phyloP scores from a whole-genome alignment of 495 filamentous ascomycete genomes.

The Penicillium lividum region DNA sequence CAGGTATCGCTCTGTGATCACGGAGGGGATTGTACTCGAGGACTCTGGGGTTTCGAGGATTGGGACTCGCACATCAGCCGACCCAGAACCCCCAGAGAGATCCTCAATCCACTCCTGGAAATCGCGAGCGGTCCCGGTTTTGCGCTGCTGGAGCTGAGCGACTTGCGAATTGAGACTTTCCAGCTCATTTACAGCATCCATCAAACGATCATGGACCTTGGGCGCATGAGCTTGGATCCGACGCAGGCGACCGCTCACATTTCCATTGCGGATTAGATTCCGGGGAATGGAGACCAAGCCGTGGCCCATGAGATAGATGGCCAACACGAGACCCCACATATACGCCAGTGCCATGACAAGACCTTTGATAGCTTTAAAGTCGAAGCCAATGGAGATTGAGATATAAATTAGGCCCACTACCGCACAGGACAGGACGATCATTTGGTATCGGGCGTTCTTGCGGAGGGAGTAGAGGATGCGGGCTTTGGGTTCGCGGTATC shows the following conservation, averaged over 20 bases:
- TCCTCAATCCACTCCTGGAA: conserved; percentile 97
- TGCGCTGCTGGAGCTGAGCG: conserved; percentile 71
- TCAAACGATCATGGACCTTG: conserved; percentile 79
- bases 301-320: conserved; percentile 97
- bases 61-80: conserved; percentile 62
- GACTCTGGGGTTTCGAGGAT: conserved; percentile 38
- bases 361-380: conserved; percentile 65
- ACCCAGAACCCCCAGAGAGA: conserved; percentile 69
- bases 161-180: conserved; percentile 83
- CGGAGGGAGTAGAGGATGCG: conserved; percentile 80
- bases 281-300: conserved; percentile 90
- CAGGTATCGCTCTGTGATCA: conserved; percentile 91
- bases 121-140: conserved; percentile 75
- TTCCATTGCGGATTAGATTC: conserved; percentile 72
- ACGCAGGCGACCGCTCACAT: conserved; percentile 67
- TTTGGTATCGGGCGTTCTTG: conserved; percentile 83
- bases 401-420: conserved; percentile 79
- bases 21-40: conserved; percentile 59
- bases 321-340: conserved; percentile 85
- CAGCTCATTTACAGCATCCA: conserved; percentile 77
- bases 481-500: conserved; percentile 80
- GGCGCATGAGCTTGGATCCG: conserved; percentile 78
- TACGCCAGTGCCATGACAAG: conserved; percentile 92
- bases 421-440: conserved; percentile 71
- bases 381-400: conserved; percentile 73